Base-by-base conservation (phyloP, 2,329 filamentous ascomycete genomes). In the Colletotrichum shisoi region DNA sequence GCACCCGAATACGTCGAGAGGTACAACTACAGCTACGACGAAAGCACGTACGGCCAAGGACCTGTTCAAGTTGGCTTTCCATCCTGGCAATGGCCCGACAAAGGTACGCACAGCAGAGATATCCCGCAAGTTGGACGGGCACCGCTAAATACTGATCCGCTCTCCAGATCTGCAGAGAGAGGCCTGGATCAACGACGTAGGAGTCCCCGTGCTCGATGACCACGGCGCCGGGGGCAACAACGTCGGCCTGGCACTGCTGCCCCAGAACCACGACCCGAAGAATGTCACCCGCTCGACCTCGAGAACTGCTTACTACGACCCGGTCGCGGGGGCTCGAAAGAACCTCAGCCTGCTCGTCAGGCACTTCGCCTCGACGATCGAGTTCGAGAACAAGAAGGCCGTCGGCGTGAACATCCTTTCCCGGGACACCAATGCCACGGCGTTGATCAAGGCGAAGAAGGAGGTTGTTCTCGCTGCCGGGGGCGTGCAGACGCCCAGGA, bases 391-490 rank as follows among this genome's bases (percentile, higher is more conserved):
- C 3, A 49, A 65, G 12, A 69, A 70, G 15, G 77, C 79, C 2
- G 64, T 70, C 2, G 80, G 79, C 0, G 71, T 81, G 4, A 79
- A 81, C 62, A 78, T 79, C 34, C 31, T 68, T 4, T 57, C 53
- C 11, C 56, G 58, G 3, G 59, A 56, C 3, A 60, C 24, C 37
- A 45, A 59, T 15, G 19, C 51, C 11, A 53, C 48, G 1, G 40
- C 37, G 3, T 9, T 46, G 15, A 12, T 69, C 24, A 65, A 61
- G 40, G 73, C 71, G 1, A 71, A 60, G 17, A 79, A 77, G 42
- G 81, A 83, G 54, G 77, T 81, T 3, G 72, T 83, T 7, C 62
- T 83, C 4, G 76, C 78, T 1, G 79, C 80, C 3, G 81, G 81
- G 1, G 74, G 76, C 2, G 57, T 79, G 6, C 74, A 78, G 69